Conservation (phyloP, 768 basidiomycete genomes). For the Pisolithus marmoratus region DNA sequence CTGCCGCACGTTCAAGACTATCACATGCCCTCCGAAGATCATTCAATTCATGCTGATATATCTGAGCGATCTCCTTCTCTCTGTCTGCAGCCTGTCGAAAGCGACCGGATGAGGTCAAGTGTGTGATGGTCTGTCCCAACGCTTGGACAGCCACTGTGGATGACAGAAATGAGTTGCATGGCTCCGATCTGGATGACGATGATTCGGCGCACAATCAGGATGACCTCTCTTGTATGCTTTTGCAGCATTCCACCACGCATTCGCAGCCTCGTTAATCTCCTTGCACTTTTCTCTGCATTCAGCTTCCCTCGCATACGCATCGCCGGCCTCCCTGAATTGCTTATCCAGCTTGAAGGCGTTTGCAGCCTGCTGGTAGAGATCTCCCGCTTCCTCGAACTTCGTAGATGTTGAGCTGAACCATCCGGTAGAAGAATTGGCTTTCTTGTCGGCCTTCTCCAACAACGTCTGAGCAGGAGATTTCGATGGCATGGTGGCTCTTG, state of each 20-base stretch:
- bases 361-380: slow-evolving; percentile 91
- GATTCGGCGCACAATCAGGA: slow-evolving; percentile 65
- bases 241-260: slow-evolving; percentile 97
- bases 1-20: slow-evolving; percentile 85
- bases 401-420: slow-evolving; percentile 84
- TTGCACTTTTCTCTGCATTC: slow-evolving; percentile 88
- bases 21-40: slow-evolving; percentile 86
- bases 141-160: slow-evolving; percentile 82
- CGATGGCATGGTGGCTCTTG: slow-evolving; percentile 46
- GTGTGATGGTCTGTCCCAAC: slow-evolving; percentile 74
- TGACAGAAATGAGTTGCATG: slow-evolving; percentile 8
- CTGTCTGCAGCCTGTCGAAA: slow-evolving; percentile 98
- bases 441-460: slow-evolving; percentile 90
- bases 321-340: slow-evolving; percentile 85
- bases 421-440: slow-evolving; percentile 71
- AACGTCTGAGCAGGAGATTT: slow-evolving; percentile 75
- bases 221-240: slow-evolving; percentile 91
- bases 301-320: slow-evolving; percentile 88
- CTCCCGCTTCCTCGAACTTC: slow-evolving; percentile 94
- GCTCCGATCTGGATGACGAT: neutral
- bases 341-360: slow-evolving; percentile 93
- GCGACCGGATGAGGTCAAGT: slow-evolving; percentile 77
- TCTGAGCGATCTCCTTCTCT: slow-evolving; percentile 95
- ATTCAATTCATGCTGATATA: slow-evolving; percentile 77
- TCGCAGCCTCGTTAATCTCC: slow-evolving; percentile 91